Percentiles rank a stretch among this genome's conserved stretches.
These are phyloP conservation scores for Cardamine chenopodiifolia DNA, from an alignment of 345 rosid genomes.

Conservation along the genomic window DNA sequence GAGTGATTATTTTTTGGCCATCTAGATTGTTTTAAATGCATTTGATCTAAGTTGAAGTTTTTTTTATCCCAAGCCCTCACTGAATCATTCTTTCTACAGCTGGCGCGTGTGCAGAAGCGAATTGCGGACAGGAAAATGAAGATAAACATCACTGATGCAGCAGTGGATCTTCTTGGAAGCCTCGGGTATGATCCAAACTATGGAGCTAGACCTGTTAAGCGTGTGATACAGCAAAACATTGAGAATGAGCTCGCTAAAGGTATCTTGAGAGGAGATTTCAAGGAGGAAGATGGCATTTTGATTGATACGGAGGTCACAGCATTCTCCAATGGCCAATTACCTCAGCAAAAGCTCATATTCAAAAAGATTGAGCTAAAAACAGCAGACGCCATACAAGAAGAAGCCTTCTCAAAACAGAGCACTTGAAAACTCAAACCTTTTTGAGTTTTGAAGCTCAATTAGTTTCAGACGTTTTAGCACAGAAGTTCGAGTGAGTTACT, in stretches of 20 bases:
- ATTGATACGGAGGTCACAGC: constrained; percentile 79
- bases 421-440: constrained; percentile 9
- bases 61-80: neutral
- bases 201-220: constrained; percentile 96
- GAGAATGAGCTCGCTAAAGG: constrained; percentile 98
- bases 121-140: constrained; percentile 86
- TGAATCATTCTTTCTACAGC: constrained; percentile 46
- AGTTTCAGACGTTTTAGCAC: constrained; percentile 1
- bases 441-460: neutral
- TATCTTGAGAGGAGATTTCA: constrained; percentile 85
- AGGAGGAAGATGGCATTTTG: constrained; percentile 70
- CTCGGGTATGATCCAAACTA: constrained; percentile 96
- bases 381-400: constrained; percentile 49
- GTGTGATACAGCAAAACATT: constrained; percentile 91
- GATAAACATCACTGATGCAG: constrained; percentile 66
- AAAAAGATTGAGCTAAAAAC: constrained; percentile 47
- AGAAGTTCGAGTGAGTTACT: constrained; percentile 8
- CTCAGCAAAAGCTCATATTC: constrained; percentile 84
- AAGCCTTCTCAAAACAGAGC: constrained; percentile 34
- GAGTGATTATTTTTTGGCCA: neutral
- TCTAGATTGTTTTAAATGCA: neutral
- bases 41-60: constrained; percentile 4
- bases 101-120: constrained; percentile 90
- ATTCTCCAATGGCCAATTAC: constrained; percentile 72
- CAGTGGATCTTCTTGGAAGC: constrained; percentile 76